Evolutionary conservation across 441 rosid genomes (phyloP).

Genomic region (Populus hybrid): DNA sequence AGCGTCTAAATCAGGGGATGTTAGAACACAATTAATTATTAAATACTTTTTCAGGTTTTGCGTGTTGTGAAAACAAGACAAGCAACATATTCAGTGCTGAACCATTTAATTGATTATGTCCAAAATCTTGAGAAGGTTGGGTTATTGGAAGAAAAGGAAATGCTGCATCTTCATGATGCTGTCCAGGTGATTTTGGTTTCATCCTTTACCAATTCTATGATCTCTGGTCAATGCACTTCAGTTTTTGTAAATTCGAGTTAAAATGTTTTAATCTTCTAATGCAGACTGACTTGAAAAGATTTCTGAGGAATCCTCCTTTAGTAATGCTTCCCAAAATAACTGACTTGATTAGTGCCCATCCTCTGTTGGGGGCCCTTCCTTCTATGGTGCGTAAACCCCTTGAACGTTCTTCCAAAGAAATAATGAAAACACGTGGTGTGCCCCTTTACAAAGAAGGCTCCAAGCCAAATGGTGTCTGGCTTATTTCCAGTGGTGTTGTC

Average conservation of each 20-base stretch:
- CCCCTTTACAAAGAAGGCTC: conserved; percentile 82
- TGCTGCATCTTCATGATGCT: conserved; percentile 82
- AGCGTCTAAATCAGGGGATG: not conserved
- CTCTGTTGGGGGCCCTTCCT: conserved; percentile 73
- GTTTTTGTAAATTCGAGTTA: not conserved
- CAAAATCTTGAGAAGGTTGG: conserved; percentile 84
- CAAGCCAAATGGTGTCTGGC: conserved; percentile 85
- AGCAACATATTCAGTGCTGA: conserved; percentile 79
- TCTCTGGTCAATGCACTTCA: not conserved
- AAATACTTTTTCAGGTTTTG: conserved; percentile 52
- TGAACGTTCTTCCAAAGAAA: conserved; percentile 58
- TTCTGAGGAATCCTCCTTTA: conserved; percentile 79
- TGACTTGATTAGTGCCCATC: conserved; percentile 53
- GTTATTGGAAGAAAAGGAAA: conserved; percentile 77
- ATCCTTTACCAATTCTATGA: not conserved
- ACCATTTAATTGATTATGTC: conserved; percentile 66
- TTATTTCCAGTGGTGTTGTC: conserved; percentile 79
- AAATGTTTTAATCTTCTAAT: not conserved
- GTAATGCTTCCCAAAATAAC: conserved; percentile 58
- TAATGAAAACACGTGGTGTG: conserved; percentile 65
- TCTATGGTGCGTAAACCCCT: conserved; percentile 43
- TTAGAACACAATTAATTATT: not conserved
- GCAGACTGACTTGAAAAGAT: conserved; percentile 87
- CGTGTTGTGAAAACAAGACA: conserved; percentile 91
- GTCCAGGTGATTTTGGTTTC: conserved; percentile 56